phyloP scores from a whole-genome alignment of 2,329 filamentous ascomycete genomes.

The Penicillium capsulatum region DNA sequence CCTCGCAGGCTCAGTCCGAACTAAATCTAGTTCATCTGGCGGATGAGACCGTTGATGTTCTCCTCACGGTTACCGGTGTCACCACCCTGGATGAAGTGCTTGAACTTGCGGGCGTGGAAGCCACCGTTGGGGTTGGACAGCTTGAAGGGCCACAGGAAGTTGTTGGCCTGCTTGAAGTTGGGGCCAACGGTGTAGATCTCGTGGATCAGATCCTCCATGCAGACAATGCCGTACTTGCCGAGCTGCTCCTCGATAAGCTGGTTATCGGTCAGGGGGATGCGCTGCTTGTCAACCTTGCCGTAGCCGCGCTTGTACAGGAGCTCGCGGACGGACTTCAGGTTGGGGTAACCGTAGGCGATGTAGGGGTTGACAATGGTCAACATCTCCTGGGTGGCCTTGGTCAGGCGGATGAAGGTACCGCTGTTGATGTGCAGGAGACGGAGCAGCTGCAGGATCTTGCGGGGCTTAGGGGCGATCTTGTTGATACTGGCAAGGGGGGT shows the following conservation, averaged over 20 bases:
- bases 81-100: slow-evolving; percentile 98
- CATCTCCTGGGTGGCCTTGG: slow-evolving; percentile 97
- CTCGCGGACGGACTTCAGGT: slow-evolving; percentile 98
- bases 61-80: slow-evolving; percentile 98
- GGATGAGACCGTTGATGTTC: slow-evolving; percentile 91
- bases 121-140: slow-evolving; percentile 96
- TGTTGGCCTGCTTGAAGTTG: slow-evolving; percentile 99
- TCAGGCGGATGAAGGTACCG: slow-evolving; percentile 94
- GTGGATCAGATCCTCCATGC: slow-evolving; percentile 98
- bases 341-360: slow-evolving; percentile 98
- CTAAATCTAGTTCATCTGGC: slow-evolving; percentile 87
- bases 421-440: slow-evolving; percentile 99
- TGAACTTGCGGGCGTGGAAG: slow-evolving; percentile 96
- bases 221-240: slow-evolving; percentile 98
- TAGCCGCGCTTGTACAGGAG: slow-evolving; percentile 99
- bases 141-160: slow-evolving; percentile 99
- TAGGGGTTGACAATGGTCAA: slow-evolving; percentile 98
- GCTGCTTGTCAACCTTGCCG: slow-evolving; percentile 98
- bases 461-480: slow-evolving; percentile 99
- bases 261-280: slow-evolving; percentile 94
- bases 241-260: slow-evolving; percentile 93
- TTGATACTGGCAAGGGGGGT: slow-evolving; percentile 74
- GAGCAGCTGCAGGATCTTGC: slow-evolving; percentile 99
- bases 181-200: slow-evolving; percentile 98
- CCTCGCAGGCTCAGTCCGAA: slow-evolving; percentile 8